A percentile compares a stretch with the other conserved stretches of the same genome.
Conservation (phyloP, 108 stramenopile species). For the Cyclotella kingstonii region DNA sequence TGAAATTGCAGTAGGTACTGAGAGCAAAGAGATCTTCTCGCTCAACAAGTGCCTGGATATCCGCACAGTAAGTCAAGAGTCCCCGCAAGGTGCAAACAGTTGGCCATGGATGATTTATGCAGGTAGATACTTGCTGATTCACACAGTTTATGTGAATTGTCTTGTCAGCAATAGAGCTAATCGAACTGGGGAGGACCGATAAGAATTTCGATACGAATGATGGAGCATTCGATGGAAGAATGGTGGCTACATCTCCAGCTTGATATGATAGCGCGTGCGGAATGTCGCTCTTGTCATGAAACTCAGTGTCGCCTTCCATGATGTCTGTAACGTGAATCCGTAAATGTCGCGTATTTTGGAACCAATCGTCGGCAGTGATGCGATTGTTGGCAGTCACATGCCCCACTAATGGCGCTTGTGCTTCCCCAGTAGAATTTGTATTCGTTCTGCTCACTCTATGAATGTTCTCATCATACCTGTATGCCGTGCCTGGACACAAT, state of each 20-base stretch:
- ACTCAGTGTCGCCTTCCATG: neutral
- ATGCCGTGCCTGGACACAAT: slow-evolving; percentile 61
- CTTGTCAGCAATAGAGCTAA: slow-evolving; percentile 53
- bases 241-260: slow-evolving; percentile 77
- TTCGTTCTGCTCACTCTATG: neutral
- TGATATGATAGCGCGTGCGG: slow-evolving; percentile 48
- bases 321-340: slow-evolving; percentile 29
- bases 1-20: slow-evolving; percentile 51
- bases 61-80: slow-evolving; percentile 74
- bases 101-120: slow-evolving; percentile 55
- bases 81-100: slow-evolving; percentile 63
- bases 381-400: slow-evolving; percentile 59
- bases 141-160: slow-evolving; percentile 43
- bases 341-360: slow-evolving; percentile 78
- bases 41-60: slow-evolving; percentile 74
- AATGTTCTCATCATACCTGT: slow-evolving; percentile 46
- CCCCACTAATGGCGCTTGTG: slow-evolving; percentile 47
- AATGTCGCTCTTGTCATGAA: neutral
- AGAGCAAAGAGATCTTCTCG: slow-evolving; percentile 78
- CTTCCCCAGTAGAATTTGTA: too few relatives aligned
- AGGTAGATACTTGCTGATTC: neutral
- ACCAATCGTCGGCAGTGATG: slow-evolving; percentile 69
- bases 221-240: slow-evolving; percentile 64
- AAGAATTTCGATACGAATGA: slow-evolving; percentile 60
- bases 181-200: slow-evolving; percentile 51